Conservation (phyloP, 768 basidiomycete species). For the Boletellus ananas region DNA sequence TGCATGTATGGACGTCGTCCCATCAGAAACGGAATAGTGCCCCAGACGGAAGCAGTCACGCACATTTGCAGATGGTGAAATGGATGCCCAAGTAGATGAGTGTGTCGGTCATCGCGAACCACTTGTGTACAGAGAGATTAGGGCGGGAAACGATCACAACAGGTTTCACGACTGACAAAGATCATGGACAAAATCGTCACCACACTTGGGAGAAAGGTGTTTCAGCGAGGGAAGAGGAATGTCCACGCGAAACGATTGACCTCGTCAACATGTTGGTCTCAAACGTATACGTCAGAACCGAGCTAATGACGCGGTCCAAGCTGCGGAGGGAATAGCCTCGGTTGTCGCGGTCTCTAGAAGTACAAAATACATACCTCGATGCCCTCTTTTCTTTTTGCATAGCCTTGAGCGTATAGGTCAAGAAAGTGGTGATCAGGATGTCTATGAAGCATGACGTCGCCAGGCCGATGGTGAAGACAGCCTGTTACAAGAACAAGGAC, state of each 20-base stretch:
- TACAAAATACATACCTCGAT: constrained; percentile 27
- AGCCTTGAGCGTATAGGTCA: constrained; percentile 41
- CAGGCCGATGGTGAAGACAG: constrained; percentile 50
- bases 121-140: constrained; percentile 24
- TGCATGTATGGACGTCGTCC: neutral
- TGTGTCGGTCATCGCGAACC: constrained; percentile 45
- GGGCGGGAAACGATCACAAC: neutral
- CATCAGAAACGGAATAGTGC: neutral
- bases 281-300: constrained; percentile 48
- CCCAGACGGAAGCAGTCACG: constrained; percentile 4
- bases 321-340: constrained; percentile 20
- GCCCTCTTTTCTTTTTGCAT: constrained; percentile 40
- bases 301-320: constrained; percentile 45
- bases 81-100: constrained; percentile 52
- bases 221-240: neutral
- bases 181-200: constrained; percentile 41
- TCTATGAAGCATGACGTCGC: constrained; percentile 48
- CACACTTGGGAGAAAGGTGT: constrained; percentile 25
- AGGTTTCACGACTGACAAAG: constrained; percentile 32
- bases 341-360: neutral
- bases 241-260: constrained; percentile 18
- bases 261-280: constrained; percentile 52
- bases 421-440: constrained; percentile 43
- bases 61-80: constrained; percentile 51
- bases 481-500: constrained; percentile 27